Percentiles rank a stretch among this genome's conserved stretches.
Evolutionary conservation across 371 early-diverging fungal species (phyloP).

Genomic region (Saksenaea oblongispora): DNA sequence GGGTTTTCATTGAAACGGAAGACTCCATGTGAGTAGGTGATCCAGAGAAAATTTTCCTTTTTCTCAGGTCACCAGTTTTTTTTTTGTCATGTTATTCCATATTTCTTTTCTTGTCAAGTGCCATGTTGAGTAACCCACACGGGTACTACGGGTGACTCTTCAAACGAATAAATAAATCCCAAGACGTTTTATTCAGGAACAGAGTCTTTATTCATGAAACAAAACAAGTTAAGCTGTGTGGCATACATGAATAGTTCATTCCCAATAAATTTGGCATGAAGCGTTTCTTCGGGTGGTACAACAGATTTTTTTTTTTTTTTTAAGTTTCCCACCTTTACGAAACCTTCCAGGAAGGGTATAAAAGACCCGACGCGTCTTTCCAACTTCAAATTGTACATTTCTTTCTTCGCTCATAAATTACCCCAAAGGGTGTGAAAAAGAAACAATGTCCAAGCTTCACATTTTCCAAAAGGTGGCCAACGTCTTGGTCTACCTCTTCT

Average conservation of each 20-base stretch:
- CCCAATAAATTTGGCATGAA: neutral
- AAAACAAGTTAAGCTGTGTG: neutral
- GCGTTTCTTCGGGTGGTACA: conserved; percentile 1
- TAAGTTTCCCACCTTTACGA: conserved; percentile 2
- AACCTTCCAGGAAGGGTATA: neutral
- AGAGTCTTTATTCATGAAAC: neutral
- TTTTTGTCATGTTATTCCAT: neutral
- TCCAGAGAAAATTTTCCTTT: neutral
- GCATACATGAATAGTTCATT: neutral
- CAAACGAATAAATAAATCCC: neutral
- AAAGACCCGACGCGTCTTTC: conserved; percentile 3
- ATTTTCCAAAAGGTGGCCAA: conserved; percentile 57
- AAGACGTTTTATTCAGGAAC: neutral
- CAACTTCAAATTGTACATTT: neutral
- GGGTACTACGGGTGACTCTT: neutral
- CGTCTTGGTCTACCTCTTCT: conserved; percentile 64
- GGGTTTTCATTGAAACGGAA: neutral
- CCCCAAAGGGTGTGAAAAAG: neutral
- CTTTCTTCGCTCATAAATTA: neutral
- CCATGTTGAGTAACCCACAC: neutral
- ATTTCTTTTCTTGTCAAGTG: neutral
- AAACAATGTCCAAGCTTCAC: conserved; percentile 12
- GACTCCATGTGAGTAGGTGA: neutral
- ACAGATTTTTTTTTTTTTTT: neutral
- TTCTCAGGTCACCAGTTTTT: conserved; percentile 4